Percentiles rank a stretch among this genome's conserved stretches.
Conservation (phyloP, 2,329 filamentous ascomycete genomes). For the Biscogniauxia marginata region DNA sequence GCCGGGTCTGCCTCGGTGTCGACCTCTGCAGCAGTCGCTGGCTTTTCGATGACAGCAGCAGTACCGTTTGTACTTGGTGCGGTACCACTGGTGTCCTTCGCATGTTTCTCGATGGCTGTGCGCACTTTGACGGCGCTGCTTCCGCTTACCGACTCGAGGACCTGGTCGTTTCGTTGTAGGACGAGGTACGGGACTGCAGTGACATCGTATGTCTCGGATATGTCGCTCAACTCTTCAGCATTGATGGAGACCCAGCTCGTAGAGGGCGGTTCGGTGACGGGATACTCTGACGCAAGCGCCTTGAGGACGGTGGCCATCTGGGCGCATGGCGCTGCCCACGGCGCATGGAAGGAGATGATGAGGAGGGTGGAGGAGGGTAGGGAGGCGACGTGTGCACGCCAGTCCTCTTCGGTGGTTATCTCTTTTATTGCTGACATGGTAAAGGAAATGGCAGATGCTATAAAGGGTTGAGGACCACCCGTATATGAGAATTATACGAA, state of each 20-base stretch:
- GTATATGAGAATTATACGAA: too few species aligned
- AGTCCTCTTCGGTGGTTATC: conserved; percentile 71
- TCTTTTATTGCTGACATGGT: conserved; percentile 75
- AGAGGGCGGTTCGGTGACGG: conserved; percentile 60
- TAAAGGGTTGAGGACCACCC: too few species aligned
- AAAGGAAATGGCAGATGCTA: too few species aligned
- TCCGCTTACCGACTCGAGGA: conserved; percentile 83
- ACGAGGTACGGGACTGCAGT: conserved; percentile 92
- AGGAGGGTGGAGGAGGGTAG: conserved; percentile 70
- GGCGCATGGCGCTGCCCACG: conserved; percentile 93
- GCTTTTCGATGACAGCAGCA: conserved; percentile 36
- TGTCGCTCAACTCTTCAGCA: conserved; percentile 88
- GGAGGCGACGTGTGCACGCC: conserved; percentile 65
- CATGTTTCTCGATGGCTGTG: conserved; percentile 80
- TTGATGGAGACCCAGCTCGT: conserved; percentile 89
- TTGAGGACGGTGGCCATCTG: conserved; percentile 88
- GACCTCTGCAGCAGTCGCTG: conserved; percentile 33
- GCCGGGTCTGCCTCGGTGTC: conserved; percentile 44
- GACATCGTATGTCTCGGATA: conserved; percentile 91
- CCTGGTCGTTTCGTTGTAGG: conserved; percentile 70
- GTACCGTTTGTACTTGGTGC: conserved; percentile 35
- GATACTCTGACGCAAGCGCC: conserved; percentile 84
- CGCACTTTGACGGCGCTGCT: conserved; percentile 86
- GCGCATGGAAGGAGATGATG: conserved; percentile 91
- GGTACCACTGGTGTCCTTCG: conserved; percentile 45